Evolutionary conservation across 805 yeast species (phyloP).

Genomic region (Torulaspora delbrueckii): DNA sequence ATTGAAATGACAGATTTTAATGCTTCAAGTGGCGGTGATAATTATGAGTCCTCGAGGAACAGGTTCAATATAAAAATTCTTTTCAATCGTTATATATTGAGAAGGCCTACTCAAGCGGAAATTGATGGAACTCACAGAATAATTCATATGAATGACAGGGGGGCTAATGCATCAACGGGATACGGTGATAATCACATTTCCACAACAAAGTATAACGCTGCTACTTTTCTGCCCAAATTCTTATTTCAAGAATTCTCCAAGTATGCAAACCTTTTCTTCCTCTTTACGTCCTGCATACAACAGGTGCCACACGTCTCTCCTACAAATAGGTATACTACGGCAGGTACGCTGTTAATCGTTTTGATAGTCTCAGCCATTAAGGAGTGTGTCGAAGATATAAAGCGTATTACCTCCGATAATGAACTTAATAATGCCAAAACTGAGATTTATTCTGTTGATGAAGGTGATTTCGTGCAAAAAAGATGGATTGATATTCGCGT

Average conservation of each 20-base stretch:
- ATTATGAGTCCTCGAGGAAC: constrained; percentile 33
- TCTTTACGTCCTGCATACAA: constrained; percentile 88
- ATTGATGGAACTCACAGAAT: constrained; percentile 48
- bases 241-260: constrained; percentile 94
- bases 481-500: constrained; percentile 86
- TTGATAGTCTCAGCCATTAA: constrained; percentile 86
- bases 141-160: constrained; percentile 62
- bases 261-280: constrained; percentile 90
- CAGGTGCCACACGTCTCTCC: constrained; percentile 97
- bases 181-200: constrained; percentile 82
- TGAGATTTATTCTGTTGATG: constrained; percentile 52
- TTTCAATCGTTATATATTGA: constrained; percentile 35
- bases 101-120: constrained; percentile 24
- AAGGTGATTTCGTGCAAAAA: constrained; percentile 58
- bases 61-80: constrained; percentile 38
- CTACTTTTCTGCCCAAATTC: constrained; percentile 92
- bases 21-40: constrained; percentile 22
- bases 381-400: constrained; percentile 85
- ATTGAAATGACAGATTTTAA: constrained; percentile 34
- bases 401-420: constrained; percentile 80
- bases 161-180: constrained; percentile 48
- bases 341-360: constrained; percentile 83
- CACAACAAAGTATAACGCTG: constrained; percentile 90
- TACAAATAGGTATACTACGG: constrained; percentile 91
- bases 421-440: constrained; percentile 80